Evolutionary conservation across 108 stramenopile genomes (phyloP).

Genomic region (Chaetoceros tenuissimus): DNA sequence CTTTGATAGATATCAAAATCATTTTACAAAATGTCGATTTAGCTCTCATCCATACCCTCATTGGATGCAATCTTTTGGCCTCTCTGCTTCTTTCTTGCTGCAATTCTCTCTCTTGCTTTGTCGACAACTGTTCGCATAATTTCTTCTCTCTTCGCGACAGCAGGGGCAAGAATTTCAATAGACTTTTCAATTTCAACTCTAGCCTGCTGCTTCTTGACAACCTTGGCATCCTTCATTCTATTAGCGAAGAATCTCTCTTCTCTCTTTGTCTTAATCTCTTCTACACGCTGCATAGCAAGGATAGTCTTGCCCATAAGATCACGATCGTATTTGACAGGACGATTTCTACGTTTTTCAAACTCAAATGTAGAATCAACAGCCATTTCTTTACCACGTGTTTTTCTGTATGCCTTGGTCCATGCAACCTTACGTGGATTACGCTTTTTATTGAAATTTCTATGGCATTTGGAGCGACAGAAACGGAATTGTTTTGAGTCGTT

Average conservation of each 20-base stretch:
- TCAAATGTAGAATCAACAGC: conserved; percentile 97
- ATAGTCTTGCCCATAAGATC: conserved; percentile 96
- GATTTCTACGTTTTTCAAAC: conserved; percentile 97
- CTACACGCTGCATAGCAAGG: conserved; percentile 92
- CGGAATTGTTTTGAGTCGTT: conserved; percentile 99
- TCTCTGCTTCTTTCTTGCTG: conserved; percentile 55
- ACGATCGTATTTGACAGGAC: conserved; percentile 96
- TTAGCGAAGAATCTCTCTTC: conserved; percentile 81
- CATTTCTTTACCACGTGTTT: conserved; percentile 93
- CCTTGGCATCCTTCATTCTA: conserved; percentile 83
- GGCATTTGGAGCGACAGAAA: conserved; percentile 99
- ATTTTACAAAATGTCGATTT: no score
- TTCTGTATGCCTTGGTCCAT: conserved; percentile 99
- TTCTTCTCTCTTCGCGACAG: conserved; percentile 69
- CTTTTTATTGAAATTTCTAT: conserved; percentile 97
- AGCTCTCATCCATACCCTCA: no score
- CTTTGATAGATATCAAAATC: no score
- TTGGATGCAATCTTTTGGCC: conserved; percentile 24
- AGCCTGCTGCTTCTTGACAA: conserved; percentile 74
- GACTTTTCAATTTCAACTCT: conserved; percentile 86
- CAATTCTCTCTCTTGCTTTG: conserved; percentile 64
- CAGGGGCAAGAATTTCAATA: conserved; percentile 82
- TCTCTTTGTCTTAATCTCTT: conserved; percentile 76
- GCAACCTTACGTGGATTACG: conserved; percentile 98
- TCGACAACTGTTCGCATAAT: conserved; percentile 89